Evolutionary conservation across 1,284 basidiomycete species (phyloP).

Genomic region (Moniliophthora roreri): DNA sequence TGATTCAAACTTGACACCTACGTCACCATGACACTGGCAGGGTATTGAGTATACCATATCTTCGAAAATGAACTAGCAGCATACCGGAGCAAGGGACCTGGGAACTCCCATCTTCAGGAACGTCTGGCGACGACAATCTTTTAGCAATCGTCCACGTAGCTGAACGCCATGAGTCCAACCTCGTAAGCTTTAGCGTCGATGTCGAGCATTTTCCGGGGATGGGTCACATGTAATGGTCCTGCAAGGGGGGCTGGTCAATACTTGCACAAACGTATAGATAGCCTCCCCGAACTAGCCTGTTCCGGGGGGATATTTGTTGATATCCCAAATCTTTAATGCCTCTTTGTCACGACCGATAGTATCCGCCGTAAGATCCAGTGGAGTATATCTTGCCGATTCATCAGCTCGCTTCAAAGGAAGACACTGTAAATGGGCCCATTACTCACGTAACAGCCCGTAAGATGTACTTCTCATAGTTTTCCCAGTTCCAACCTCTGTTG

Average conservation of each 20-base stretch:
- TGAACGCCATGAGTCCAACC: constrained; percentile 4
- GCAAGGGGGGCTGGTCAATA: not conserved
- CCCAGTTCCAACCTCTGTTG: constrained; percentile 43
- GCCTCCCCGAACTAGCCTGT: too few relatives aligned
- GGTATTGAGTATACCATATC: not conserved
- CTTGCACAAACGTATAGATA: not conserved
- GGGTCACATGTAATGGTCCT: constrained; percentile 18
- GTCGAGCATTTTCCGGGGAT: constrained; percentile 11
- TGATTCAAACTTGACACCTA: not conserved
- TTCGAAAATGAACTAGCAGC: constrained; percentile 8
- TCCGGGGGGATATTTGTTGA: constrained; percentile 1
- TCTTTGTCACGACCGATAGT: not conserved
- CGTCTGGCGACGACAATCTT: constrained; percentile 2
- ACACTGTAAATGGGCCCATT: not conserved
- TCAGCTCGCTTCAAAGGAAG: not conserved
- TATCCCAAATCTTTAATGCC: constrained; percentile 9
- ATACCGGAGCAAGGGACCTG: constrained; percentile 11
- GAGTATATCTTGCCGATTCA: not conserved
- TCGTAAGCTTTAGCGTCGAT: constrained; percentile 9
- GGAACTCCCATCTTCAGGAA: constrained; percentile 10
- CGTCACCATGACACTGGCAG: constrained; percentile 12
- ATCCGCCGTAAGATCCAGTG: not conserved
- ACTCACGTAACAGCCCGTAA: constrained; percentile 31
- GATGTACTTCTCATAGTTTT: constrained; percentile 32
- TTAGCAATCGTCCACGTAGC: not conserved